Conservation (phyloP, 129 eudicot species). For the Scalesia atractyloides region DNA sequence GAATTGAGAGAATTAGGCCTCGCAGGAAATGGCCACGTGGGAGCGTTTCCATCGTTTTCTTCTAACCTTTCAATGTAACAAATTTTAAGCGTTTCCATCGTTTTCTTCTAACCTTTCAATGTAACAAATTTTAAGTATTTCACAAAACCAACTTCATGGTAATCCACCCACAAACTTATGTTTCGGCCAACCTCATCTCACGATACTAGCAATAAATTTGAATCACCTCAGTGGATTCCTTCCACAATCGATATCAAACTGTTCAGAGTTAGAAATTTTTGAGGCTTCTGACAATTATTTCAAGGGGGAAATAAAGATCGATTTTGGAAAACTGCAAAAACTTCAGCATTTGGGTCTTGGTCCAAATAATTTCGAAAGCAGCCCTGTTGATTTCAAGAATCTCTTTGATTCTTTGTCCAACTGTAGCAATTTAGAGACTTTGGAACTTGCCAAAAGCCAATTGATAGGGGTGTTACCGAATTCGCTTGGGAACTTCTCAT, state of each 20-base stretch:
- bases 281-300: neutral
- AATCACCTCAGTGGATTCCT: neutral
- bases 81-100: no score
- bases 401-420: constrained; percentile 37
- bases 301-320: neutral
- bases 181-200: neutral
- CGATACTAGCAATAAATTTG: neutral
- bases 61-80: no score
- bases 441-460: neutral
- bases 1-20: neutral
- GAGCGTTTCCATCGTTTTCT: no score
- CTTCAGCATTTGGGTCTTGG: neutral
- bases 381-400: constrained; percentile 13
- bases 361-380: neutral
- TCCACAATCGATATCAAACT: neutral
- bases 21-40: no score
- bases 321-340: neutral
- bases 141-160: neutral
- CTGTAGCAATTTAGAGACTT: neutral
- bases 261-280: neutral
- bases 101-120: no score
- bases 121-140: no score
- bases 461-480: constrained; percentile 30
- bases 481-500: constrained; percentile 17
- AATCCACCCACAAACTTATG: constrained; percentile 2